Percentiles rank a stretch among this genome's conserved stretches.
These are phyloP conservation scores for Acrocalymma vagum DNA, from an alignment of 2,329 filamentous ascomycete genomes.

Conservation along the genomic window DNA sequence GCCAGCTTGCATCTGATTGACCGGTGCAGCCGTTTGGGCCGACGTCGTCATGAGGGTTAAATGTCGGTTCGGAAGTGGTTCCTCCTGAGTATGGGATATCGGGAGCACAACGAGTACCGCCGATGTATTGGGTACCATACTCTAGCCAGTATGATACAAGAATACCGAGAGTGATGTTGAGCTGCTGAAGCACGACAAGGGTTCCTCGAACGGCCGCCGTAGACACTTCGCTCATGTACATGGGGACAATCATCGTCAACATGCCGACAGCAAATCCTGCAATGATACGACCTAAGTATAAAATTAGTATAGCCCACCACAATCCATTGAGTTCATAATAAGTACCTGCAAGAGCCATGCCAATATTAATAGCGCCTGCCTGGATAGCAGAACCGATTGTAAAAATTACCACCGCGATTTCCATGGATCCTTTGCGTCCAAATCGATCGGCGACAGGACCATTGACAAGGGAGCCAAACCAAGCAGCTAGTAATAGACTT, in stretches of 20 bases:
- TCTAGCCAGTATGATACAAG: slow-evolving; percentile 30
- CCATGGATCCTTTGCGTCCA: slow-evolving; percentile 27
- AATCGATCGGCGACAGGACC: slow-evolving; percentile 29
- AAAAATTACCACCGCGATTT: slow-evolving; percentile 29
- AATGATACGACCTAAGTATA: slow-evolving; percentile 25
- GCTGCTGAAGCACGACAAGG: slow-evolving; percentile 27
- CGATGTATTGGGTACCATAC: slow-evolving; percentile 29
- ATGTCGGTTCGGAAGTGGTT: slow-evolving; percentile 46
- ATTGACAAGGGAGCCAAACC: slow-evolving; percentile 32
- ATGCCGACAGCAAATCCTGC: slow-evolving; percentile 30
- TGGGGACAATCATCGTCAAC: slow-evolving; percentile 31
- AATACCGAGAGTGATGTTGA: slow-evolving; percentile 29
- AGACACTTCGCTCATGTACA: slow-evolving; percentile 33
- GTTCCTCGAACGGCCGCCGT: slow-evolving; percentile 28
- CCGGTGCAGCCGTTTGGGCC: slow-evolving; percentile 28
- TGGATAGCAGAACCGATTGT: slow-evolving; percentile 26
- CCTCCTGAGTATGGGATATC: slow-evolving; percentile 57
- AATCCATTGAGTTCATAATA: too few species aligned
- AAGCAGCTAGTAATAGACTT: slow-evolving; percentile 25
- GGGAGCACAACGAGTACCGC: slow-evolving; percentile 54
- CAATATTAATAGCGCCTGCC: slow-evolving; percentile 25
- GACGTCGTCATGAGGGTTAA: slow-evolving; percentile 40
- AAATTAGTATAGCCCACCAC: too few species aligned
- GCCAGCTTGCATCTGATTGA: slow-evolving; percentile 52
- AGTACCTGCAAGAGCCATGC: slow-evolving; percentile 26